Evolutionary conservation across 1,284 basidiomycete genomes (phyloP).

Genomic region (Sanghuangporus sanghuang): DNA sequence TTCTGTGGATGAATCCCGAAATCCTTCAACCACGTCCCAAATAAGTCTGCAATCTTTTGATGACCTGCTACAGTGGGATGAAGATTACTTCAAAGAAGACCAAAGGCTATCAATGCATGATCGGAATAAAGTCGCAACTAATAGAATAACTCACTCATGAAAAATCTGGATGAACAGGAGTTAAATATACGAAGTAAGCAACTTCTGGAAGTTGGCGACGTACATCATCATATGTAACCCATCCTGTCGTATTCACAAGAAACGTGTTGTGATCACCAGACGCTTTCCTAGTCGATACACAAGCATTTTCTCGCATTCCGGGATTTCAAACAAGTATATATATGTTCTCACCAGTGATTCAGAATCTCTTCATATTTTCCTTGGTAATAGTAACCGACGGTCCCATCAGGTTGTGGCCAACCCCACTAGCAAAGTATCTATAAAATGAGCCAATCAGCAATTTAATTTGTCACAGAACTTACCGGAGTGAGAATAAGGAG

Average conservation of each 20-base stretch:
- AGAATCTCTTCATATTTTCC: conserved; percentile 35
- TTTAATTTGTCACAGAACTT: conserved; percentile 13
- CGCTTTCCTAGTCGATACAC: conserved; percentile 25
- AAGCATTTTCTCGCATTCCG: neutral
- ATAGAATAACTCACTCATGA: conserved; percentile 31
- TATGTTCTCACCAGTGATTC: conserved; percentile 28
- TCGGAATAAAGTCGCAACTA: too few relatives aligned
- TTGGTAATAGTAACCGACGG: conserved; percentile 42
- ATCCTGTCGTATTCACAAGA: conserved; percentile 54
- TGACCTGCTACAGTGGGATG: conserved; percentile 48
- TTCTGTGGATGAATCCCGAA: conserved; percentile 37
- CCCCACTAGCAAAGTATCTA: conserved; percentile 37
- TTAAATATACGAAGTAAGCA: too few relatives aligned
- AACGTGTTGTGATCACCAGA: conserved; percentile 44
- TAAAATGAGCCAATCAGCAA: neutral
- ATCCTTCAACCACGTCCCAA: conserved; percentile 38
- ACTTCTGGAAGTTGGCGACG: neutral
- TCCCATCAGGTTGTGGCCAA: conserved; percentile 48
- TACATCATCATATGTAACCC: conserved; percentile 45
- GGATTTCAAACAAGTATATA: neutral
- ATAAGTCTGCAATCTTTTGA: conserved; percentile 41
- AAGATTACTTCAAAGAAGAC: conserved; percentile 33
- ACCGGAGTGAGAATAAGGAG: conserved; percentile 54
- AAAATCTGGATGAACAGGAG: conserved; percentile 28
- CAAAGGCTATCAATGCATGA: too few relatives aligned